Evolutionary conservation across 306 rosid species (phyloP).

Genomic region (Rosa persica): DNA sequence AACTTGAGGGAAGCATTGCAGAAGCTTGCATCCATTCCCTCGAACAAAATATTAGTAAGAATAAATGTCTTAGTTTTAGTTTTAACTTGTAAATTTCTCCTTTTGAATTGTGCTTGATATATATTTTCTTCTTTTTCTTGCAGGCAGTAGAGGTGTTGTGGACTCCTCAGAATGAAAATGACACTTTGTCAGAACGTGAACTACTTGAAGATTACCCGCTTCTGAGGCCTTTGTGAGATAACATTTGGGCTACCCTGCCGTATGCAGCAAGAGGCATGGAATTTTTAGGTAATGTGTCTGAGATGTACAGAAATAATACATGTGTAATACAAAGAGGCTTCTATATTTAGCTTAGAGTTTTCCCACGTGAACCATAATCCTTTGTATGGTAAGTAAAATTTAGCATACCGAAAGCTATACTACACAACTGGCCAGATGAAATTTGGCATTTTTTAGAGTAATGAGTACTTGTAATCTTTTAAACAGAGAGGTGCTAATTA

Average conservation of each 20-base stretch:
- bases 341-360: slow-evolving; percentile 6
- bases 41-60: slow-evolving; percentile 74
- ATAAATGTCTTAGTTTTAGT: slow-evolving; percentile 2
- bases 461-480: not conserved
- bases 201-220: slow-evolving; percentile 98
- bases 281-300: not conserved
- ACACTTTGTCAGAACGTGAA: slow-evolving; percentile 87
- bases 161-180: slow-evolving; percentile 99
- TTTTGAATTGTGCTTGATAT: not conserved
- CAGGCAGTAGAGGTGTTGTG: slow-evolving; percentile 99
- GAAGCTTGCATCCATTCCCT: slow-evolving; percentile 89
- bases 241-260: not conserved
- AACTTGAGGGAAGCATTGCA: slow-evolving; percentile 93
- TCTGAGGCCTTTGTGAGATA: slow-evolving; percentile 73
- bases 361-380: not conserved
- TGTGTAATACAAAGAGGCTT: slow-evolving; percentile 20
- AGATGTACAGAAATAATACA: slow-evolving; percentile 26
- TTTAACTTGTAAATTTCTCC: not conserved
- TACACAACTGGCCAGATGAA: not conserved
- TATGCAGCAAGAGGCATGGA: not conserved
- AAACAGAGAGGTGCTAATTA: not conserved
- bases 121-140: not conserved
- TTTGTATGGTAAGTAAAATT: not conserved
- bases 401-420: not conserved
- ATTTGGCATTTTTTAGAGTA: not conserved